Evolutionary conservation across 2,329 filamentous ascomycete species (phyloP), one percentile per base, ranked within the genome.

Genomic region (Pyrenophora seminiperda): DNA sequence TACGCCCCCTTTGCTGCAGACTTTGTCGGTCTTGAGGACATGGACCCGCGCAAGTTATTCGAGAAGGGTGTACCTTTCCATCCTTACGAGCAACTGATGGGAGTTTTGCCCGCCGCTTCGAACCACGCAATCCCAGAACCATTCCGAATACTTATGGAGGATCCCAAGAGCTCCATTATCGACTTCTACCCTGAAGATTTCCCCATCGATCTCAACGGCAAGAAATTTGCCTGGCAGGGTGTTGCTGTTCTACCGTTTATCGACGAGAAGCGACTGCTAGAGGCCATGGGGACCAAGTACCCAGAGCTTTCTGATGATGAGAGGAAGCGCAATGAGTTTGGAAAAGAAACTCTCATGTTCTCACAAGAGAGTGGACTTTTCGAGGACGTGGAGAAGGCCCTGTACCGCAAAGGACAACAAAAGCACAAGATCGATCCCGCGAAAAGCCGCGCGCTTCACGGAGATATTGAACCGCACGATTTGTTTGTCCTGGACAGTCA

Each of bases 141-240:
- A 2, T 99, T 97, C 76, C 91, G 96, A 67, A 82, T 87, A 47
- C 81, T 99, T 14, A 99, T 99, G 94, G 88, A 87, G 19, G 81
- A 95, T 7, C 81, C 88, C 11, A 85, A 96, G 37, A 97, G 91
- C 66, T 86, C 91, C 39, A 97, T 99, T 63, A 90, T 96, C 59
- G 93, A 99, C 71, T 99, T 99, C 73, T 99, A 99, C 65, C 95
- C 95, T 0, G 89, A 92, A 67, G 90, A 96, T 18, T 99, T 99
- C 63, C 85, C 89, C 13, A 83, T 97, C 44, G 94, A 99, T 72
- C 77, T 97, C 33, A 99, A 99, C 61, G 94, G 94, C 46, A 97
- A 97, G 78, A 99, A 97, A 71, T 95, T 97, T 76, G 91, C 91
- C 0, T 99, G 95, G 94, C 93, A 97, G 72, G 94, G 94, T 57